Base-by-base conservation (phyloP, 1,284 basidiomycete species). In the Tylopilus sp. region DNA sequence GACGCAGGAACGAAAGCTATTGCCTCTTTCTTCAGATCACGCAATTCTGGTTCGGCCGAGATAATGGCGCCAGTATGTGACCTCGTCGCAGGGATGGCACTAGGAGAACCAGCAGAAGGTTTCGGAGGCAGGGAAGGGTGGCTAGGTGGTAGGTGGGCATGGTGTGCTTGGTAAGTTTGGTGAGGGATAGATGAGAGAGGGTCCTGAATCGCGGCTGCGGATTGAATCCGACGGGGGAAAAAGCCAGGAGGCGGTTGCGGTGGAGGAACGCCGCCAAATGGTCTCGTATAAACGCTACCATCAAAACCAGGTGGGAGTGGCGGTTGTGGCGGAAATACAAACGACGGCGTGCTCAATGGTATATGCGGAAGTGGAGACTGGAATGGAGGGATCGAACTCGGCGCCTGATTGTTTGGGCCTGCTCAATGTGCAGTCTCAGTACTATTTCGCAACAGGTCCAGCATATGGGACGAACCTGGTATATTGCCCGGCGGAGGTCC, bases 21-120 rank as follows among this genome's bases (percentile, higher is more conserved):
- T 9, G 88, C 85, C 68, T 98, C 94, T 69, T 92, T 94, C 74
- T 93, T 92, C 59, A 97, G 78, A 69, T 98, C 91, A 22, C 94
- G 87, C 42, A 98, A 71, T 64, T 92, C 79, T 2, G 94, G 92
- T 44, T 77, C 92, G 1, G 92, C 92, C 17, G 82, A 86, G 50
- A 96, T 84, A 2, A 83, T 88, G 2, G 90, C 90, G 8, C 79
- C 72, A 51, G 67, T 61, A 10, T 50, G 65, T 25, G 43, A 24
- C 24, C 58, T 57, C 35, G 84, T 85, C 0, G 88, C 86, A 13
- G 78, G 71, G 60, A 66, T 60, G 50, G 68, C 54, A 41, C 66
- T 67, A 19, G 33, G 54, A 26, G 25, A 31, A 36, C 45, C 46
- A 17, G 35, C 39, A n/a, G 22, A 62, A 15, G 77, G 79, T 55